Evolutionary conservation across 2,329 filamentous ascomycete species (phyloP), one percentile per base, ranked within the genome.

Genomic region (Ascocoryne sarcoides): DNA sequence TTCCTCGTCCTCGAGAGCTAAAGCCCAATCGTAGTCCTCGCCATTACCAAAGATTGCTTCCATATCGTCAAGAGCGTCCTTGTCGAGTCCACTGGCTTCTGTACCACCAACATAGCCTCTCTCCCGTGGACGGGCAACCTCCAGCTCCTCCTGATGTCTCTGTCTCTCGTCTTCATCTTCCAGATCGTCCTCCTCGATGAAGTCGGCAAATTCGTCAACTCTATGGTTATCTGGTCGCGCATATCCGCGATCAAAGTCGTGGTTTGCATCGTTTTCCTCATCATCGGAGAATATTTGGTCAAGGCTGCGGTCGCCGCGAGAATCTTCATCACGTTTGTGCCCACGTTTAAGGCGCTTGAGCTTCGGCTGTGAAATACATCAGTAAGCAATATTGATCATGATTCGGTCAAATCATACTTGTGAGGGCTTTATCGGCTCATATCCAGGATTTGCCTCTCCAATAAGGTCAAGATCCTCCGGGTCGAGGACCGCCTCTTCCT

Each of bases 261-360:
- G 71, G 14, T 60, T 62, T 3, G 67, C 71, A 42, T 73, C 77
- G 14, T 84, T 79, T 40, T 94, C 89, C 47, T 96, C 90, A 39
- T 95, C 90, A 51, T 95, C 90, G 26, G 86, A 89, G 62, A 98
- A 98, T 51, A 98, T 96, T 53, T 95, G 82, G 51, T 88, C 82
- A 12, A 96, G 76, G 17, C 83, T 87, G 46, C 82, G 81, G 30
- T 79, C 73, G 49, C 80, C 73, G 18, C 69, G 69, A 16, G 77
- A 73, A 36, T 87, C 75, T 41, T 75, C 77, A 47, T 87, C 82
- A 48, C 82, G 81, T 45, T 84, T 76, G 50, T 90, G 86, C 40
- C 92, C 90, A 50, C 87, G 85, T 70, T 96, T 98, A 40, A 98
- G 76, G 30, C 92, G 84, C 65, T 98, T 98, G 71, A 93, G 94